Conservation (phyloP, 2,329 filamentous ascomycete genomes). For the Monosporascus sp. region DNA sequence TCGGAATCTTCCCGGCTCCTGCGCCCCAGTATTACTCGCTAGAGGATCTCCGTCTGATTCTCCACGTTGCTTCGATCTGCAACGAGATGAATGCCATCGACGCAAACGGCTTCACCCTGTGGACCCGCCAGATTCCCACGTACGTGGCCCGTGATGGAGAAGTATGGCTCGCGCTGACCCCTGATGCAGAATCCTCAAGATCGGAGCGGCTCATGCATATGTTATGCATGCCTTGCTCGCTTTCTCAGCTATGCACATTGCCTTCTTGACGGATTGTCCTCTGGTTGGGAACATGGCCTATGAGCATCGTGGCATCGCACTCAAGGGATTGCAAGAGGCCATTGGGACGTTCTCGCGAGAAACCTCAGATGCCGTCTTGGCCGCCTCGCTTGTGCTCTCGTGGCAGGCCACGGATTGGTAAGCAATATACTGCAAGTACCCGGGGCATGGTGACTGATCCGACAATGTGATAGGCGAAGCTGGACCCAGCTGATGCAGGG, state of each 20-base stretch:
- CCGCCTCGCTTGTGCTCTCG: conserved; percentile 83
- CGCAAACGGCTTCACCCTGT: conserved; percentile 80
- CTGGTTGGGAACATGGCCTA: conserved; percentile 85
- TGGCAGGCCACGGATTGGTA: conserved; percentile 98
- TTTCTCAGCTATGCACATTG: conserved; percentile 91
- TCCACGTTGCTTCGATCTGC: conserved; percentile 83
- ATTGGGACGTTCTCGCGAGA: conserved; percentile 78
- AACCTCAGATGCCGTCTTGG: conserved; percentile 86
- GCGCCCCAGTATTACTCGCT: conserved; percentile 67
- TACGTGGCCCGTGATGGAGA: conserved; percentile 42
- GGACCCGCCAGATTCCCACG: conserved; percentile 90
- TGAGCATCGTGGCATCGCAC: conserved; percentile 78
- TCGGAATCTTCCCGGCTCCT: conserved; percentile 70
- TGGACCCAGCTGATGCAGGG: conserved; percentile 93
- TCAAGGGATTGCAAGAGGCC: conserved; percentile 83
- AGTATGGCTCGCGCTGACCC: conserved; percentile 16
- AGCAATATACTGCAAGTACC: conserved; percentile 36
- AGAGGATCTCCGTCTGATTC: conserved; percentile 80
- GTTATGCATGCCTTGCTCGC: conserved; percentile 92
- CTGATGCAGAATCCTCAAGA: conserved; percentile 65
- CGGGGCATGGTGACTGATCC: conserved; percentile 30
- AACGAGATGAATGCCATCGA: conserved; percentile 73
- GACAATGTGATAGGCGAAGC: conserved; percentile 58
- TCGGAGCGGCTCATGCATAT: conserved; percentile 76
- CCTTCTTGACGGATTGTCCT: conserved; percentile 80